Evolutionary conservation across 371 early-diverging fungal genomes (phyloP), one percentile per base, ranked within the genome.

Genomic region (Chytridium lagenaria): DNA sequence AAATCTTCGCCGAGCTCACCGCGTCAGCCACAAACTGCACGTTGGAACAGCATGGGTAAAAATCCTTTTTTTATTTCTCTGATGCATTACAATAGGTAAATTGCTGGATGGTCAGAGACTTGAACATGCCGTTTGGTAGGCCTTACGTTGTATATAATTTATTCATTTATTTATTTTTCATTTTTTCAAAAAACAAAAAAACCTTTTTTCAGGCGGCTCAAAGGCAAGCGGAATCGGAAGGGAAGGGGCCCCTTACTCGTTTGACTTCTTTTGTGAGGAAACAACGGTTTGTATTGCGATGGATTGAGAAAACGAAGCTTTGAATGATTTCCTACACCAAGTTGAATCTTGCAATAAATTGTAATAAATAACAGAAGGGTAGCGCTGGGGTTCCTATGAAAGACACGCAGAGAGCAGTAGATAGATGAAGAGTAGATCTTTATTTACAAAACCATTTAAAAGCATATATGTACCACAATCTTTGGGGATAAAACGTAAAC

Each of bases 51-150:
- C 73, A 31, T 75, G 78, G 69, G 65, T 63, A 63, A 88, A 34
- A 85, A 90, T 66, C 77, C 15, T 70, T 66, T 26, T 50, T 52
- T 15, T 28, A 40, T 12, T 40, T 68, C 30, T 36, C 63, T 31
- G 55, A 71, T 33, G 40, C 80, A 88, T 16, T 81, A 84, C 5
- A 92, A 1, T 92, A 92, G 92, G 86, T 92, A 50, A 93, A 93
- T 79, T 86, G 87, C 67, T 93, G 92, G 92, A 85, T 89, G 85
- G 83, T 83, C 30, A 80, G 91, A 30, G 90, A 92, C 69, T 80
- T 91, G 23, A 76, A 80, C 59, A 88, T 91, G 87, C 92, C 92
- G 1, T 92, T 93, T 79, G 93, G 91, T 37, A 52, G 10, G 67
- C n/a, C 71, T 70, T 12, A 70, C 23, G n/a, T 28, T 59, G 5